Evolutionary conservation across 352 stramenopile genomes (phyloP).

Genomic region (Phytophthora cactorum): DNA sequence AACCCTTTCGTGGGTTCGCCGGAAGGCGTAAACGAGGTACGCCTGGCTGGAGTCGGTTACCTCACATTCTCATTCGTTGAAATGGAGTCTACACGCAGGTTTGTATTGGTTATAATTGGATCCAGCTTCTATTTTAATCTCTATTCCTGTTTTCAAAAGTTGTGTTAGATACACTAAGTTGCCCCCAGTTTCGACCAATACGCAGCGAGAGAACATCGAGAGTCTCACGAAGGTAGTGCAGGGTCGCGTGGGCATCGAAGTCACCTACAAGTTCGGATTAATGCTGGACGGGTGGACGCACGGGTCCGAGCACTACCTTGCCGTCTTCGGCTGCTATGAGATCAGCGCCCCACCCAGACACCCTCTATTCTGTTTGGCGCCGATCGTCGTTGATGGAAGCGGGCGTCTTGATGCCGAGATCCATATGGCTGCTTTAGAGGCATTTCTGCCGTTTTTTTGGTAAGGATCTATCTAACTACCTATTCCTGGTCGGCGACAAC

Average conservation of each 20-base stretch:
- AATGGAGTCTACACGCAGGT: background rate
- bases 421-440: background rate
- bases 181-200: background rate
- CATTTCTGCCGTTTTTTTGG: conserved; percentile 4
- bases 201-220: background rate
- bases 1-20: too few species aligned
- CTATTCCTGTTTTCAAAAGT: background rate
- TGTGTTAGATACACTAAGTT: background rate
- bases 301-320: background rate
- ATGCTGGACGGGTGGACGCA: background rate
- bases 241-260: background rate
- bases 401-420: background rate
- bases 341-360: background rate
- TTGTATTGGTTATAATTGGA: background rate
- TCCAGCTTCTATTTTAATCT: background rate
- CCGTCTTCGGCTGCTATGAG: background rate
- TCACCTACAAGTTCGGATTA: background rate
- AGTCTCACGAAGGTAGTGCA: background rate
- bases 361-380: background rate
- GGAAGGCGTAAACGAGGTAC: background rate
- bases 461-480: background rate
- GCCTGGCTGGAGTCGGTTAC: background rate
- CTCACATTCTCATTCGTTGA: background rate
- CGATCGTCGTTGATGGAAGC: background rate
- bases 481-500: conserved; percentile 7